Base-by-base conservation (phyloP, 768 basidiomycete species). In the Kwoniella botswanensis region DNA sequence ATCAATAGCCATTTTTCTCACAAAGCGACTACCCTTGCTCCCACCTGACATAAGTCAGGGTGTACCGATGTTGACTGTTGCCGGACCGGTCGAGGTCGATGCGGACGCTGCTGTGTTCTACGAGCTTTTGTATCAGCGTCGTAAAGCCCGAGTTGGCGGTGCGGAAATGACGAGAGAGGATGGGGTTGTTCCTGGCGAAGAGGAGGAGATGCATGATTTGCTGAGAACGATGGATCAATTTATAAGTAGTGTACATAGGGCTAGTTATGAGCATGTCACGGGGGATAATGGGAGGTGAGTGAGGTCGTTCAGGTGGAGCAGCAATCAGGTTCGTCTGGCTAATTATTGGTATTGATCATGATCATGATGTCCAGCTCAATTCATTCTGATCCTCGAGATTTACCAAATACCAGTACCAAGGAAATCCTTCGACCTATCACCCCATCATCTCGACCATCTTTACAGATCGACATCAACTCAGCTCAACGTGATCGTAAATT, bases 81-180 rank as follows among this genome's bases (percentile, higher is more conserved):
- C 58, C 21, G 70, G 74, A 35, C 67, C 63, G 5, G 57, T 71
- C 4, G 74, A 74, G 43, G 35, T 57, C n/a, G 57, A 24, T 26
- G 67, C 68, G 6, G 71, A 74, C 63, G 46, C 50, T 15, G 67
- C 74, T 4, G 53, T 74, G 2, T 59, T 74, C 18, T 52, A 55
- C 26, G 70, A 71, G 46, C 64, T 57, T 9, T 24, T 71, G 0
- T 74, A 65, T 18, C 67, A 65, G 41, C 62, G 70, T 15, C 44
- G 74, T 15, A 57, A 57, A 41, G 24, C 58, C 9, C 52, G 61
- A 60, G 59, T 67, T 12, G 64, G 59, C 22, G 42, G 46, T 35
- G 58, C 54, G 12, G 67, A 57, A 35, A 56, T 56, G 53, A 55
- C 64, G 21, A 7, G 41, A n/a, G 64, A 65, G 52, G 64, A 55